Conservation (phyloP, 208 protist genomes). For the Lotmaria passim region DNA sequence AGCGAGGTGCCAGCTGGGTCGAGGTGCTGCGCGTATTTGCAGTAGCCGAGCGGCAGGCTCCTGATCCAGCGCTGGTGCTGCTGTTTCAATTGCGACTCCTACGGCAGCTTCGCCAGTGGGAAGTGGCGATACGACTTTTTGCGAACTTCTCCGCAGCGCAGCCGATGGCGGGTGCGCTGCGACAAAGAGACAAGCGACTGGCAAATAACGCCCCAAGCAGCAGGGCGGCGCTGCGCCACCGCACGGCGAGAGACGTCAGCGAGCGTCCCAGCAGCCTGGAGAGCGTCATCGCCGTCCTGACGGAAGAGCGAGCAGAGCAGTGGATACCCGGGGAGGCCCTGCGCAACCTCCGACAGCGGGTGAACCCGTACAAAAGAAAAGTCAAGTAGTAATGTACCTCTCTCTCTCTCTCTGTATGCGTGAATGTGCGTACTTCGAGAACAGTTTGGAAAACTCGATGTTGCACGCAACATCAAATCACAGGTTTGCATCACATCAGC, state of each 20-base stretch:
- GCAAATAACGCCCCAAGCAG: not conserved
- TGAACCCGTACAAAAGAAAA: not conserved
- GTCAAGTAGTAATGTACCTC: not conserved
- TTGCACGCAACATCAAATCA: too few species aligned
- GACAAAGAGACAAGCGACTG: not conserved
- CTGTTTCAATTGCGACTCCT: constrained; percentile 59
- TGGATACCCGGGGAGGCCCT: constrained; percentile 23
- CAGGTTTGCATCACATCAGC: too few species aligned
- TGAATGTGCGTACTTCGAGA: too few species aligned
- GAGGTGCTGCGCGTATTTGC: constrained; percentile 40
- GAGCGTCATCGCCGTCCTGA: constrained; percentile 24
- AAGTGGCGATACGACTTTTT: constrained; percentile 31
- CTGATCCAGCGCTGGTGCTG: constrained; percentile 39
- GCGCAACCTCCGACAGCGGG: not conserved
- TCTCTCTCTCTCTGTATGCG: not conserved
- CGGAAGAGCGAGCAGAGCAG: constrained; percentile 25
- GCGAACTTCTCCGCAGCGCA: not conserved
- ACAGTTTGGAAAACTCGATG: too few species aligned
- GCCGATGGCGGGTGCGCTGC: not conserved
- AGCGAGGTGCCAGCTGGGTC: constrained; percentile 2
- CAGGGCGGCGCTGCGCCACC: not conserved
- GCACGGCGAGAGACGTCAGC: not conserved
- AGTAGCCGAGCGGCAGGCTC: constrained; percentile 8
- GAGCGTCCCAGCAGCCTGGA: constrained; percentile 3
- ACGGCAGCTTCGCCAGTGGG: constrained; percentile 32